Base-by-base conservation (phyloP, 768 basidiomycete genomes). In the Rhizopogon roseolus region DNA sequence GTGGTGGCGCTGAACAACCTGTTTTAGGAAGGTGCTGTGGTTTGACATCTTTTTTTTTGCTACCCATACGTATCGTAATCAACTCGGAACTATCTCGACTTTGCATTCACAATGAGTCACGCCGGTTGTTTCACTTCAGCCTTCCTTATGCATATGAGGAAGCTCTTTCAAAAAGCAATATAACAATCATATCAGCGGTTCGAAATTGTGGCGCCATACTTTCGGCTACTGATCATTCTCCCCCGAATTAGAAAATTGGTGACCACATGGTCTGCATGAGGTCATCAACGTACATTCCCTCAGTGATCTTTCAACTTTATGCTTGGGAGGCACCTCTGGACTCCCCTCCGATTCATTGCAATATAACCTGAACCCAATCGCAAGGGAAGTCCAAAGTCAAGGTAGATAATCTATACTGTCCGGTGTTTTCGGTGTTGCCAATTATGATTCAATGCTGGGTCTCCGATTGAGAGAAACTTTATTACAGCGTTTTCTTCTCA, bases 1-100 rank as follows among this genome's bases (percentile, higher is more conserved):
- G 1, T 22, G 22, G 22, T 22, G 22, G 22, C 5, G 28, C 29
- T 57, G 60, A 57, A 55, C 36, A 6, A 48, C 19, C 64, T 59
- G 11, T 1, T 57, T 70, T 70, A 62, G 62, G 66, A 68, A 67
- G 60, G 68, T 70, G 14, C 60, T 64, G 68, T 70, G 50, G 49
- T 59, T 49, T 52, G 22, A n/a, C 2, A 22, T 22, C 22, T 22
- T 22, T 22, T 22, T 22, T 22, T 22, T 22, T 22, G 22, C 22
- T 22, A 22, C 22, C 22, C 22, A 3, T 22, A 22, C 22, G 22
- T 22, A 22, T 22, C 22, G 22, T 22, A 22, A 22, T 22, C 22
- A 22, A 22, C 22, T 22, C 3, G 22, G 22, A 22, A 22, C 22
- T 22, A 22, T 22, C 22, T 22, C 22, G 3, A 22, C 22, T 22